Evolutionary conservation across 2,329 filamentous ascomycete genomes (phyloP).

Genomic region (Sphaceloma murrayae): DNA sequence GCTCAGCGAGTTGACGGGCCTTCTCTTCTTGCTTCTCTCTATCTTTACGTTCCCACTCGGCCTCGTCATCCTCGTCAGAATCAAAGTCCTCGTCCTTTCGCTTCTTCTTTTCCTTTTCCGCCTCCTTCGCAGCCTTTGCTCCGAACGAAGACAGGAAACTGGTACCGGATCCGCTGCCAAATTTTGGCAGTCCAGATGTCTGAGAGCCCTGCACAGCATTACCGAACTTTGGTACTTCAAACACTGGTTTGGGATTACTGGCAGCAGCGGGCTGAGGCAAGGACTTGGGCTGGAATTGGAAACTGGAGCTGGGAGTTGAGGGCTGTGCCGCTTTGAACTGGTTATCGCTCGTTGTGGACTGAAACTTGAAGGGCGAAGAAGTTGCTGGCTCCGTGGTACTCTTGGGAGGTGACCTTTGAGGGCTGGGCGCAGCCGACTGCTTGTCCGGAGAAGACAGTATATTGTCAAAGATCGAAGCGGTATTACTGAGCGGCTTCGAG

Average conservation of each 20-base stretch:
- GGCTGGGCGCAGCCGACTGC: not conserved
- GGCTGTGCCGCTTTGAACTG: no score
- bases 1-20: constrained; percentile 33
- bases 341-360: not conserved
- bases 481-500: constrained; percentile 16
- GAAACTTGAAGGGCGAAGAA: constrained; percentile 13
- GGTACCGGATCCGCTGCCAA: constrained; percentile 11
- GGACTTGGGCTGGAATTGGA: not conserved
- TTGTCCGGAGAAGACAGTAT: constrained; percentile 17
- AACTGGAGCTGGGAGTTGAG: no score
- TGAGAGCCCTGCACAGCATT: not conserved
- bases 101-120: constrained; percentile 38
- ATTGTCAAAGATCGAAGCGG: constrained; percentile 18
- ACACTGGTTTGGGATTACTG: not conserved
- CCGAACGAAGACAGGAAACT: constrained; percentile 38
- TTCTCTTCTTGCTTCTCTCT: constrained; percentile 39
- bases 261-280: no score
- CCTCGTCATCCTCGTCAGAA: constrained; percentile 44
- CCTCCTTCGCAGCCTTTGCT: constrained; percentile 31
- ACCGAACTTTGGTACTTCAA: constrained; percentile 14
- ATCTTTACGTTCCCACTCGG: constrained; percentile 39
- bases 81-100: constrained; percentile 44
- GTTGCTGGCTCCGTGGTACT: constrained; percentile 4
- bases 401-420: constrained; percentile 10
- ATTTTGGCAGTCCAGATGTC: constrained; percentile 11